phyloP scores from a whole-genome alignment of 2,329 filamentous ascomycete species.

The Leptographium wingfieldii region DNA sequence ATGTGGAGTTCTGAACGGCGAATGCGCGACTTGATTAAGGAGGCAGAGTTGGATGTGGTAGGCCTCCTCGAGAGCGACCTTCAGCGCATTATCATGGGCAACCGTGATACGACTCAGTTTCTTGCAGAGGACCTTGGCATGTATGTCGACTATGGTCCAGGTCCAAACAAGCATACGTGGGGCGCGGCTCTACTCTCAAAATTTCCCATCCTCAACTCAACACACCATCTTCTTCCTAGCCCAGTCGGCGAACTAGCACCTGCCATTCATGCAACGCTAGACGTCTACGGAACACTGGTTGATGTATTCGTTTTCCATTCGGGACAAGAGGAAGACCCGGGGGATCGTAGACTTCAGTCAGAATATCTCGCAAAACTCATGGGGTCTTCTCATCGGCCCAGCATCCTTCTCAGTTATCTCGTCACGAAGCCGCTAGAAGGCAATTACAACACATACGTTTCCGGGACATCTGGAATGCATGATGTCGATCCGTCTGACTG shows the following conservation, averaged over 20 bases:
- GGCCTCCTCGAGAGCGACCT: constrained; percentile 89
- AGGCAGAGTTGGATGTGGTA: constrained; percentile 93
- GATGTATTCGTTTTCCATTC: constrained; percentile 99
- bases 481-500: constrained; percentile 88
- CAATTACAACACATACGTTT: constrained; percentile 95
- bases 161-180: constrained; percentile 99
- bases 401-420: constrained; percentile 80
- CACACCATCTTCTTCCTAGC: constrained; percentile 85
- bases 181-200: constrained; percentile 86
- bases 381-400: constrained; percentile 66
- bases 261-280: constrained; percentile 90
- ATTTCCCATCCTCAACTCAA: constrained; percentile 94
- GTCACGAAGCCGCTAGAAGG: constrained; percentile 83
- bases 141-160: constrained; percentile 96
- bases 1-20: constrained; percentile 97
- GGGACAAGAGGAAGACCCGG: constrained; percentile 89
- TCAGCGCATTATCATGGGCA: constrained; percentile 99
- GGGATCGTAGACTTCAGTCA: constrained; percentile 77
- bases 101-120: constrained; percentile 89
- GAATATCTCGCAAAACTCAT: constrained; percentile 81
- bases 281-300: constrained; percentile 78
- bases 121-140: constrained; percentile 93
- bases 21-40: constrained; percentile 81
- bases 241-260: constrained; percentile 91
- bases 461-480: constrained; percentile 75